Evolutionary conservation across 768 basidiomycete genomes (phyloP).

Genomic region (Leccinum subtestaceum): DNA sequence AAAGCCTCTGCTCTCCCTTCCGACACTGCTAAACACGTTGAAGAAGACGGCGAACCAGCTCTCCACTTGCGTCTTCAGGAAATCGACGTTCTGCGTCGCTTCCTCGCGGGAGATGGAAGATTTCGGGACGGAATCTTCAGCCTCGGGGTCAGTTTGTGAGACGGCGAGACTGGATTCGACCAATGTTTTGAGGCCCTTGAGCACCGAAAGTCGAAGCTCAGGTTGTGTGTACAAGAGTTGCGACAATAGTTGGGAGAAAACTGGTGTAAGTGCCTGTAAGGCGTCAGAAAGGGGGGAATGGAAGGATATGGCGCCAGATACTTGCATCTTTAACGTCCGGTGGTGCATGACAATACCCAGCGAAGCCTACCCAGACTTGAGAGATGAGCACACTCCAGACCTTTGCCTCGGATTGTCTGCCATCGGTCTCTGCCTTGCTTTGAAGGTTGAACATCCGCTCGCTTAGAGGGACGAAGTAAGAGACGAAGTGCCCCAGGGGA

Average conservation of each 20-base stretch:
- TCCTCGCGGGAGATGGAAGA: constrained; percentile 49
- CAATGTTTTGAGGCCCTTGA: constrained; percentile 76
- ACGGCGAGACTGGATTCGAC: constrained; percentile 75
- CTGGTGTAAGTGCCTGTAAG: constrained; percentile 63
- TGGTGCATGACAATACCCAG: constrained; percentile 84
- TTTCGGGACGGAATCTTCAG: constrained; percentile 25
- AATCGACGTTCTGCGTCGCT: constrained; percentile 64
- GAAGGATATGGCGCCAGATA: constrained; percentile 1
- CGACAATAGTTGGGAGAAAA: constrained; percentile 87
- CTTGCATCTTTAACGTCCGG: constrained; percentile 69
- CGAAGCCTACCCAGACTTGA: constrained; percentile 90
- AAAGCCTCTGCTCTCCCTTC: constrained; percentile 67
- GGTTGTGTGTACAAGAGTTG: constrained; percentile 91
- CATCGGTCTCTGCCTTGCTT: constrained; percentile 71
- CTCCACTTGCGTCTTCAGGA: constrained; percentile 75
- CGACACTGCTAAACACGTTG: constrained; percentile 90
- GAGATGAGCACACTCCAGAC: constrained; percentile 92
- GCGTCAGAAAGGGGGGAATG: constrained; percentile 2
- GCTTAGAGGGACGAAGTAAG: constrained; percentile 90
- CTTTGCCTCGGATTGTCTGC: constrained; percentile 81
- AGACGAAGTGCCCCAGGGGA: constrained; percentile 79
- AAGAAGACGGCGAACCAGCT: constrained; percentile 95
- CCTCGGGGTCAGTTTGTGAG: constrained; percentile 32
- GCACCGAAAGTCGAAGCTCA: constrained; percentile 74
- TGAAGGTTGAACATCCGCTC: constrained; percentile 90